phyloP scores from a whole-genome alignment of 1,139 yeast genomes.

The Pichia sp. region DNA sequence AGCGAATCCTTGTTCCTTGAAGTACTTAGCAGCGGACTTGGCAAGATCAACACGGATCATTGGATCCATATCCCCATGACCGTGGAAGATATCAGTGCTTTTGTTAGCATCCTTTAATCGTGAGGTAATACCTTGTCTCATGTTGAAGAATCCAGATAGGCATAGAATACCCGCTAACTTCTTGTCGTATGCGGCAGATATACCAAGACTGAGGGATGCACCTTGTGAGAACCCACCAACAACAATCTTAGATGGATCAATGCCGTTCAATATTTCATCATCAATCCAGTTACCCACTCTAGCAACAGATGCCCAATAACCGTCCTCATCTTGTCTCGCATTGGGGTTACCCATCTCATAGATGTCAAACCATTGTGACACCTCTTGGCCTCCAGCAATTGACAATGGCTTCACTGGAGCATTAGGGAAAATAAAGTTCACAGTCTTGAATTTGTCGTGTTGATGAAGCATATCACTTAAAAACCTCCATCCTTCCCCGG shows the following conservation, averaged over 20 bases:
- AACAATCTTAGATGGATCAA: slow-evolving; percentile 64
- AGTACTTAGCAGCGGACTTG: slow-evolving; percentile 39
- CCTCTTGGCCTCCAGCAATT: slow-evolving; percentile 53
- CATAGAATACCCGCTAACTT: slow-evolving; percentile 80
- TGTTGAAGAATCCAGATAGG: slow-evolving; percentile 73
- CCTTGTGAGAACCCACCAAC: slow-evolving; percentile 97
- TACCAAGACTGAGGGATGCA: slow-evolving; percentile 69
- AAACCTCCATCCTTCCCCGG: slow-evolving; percentile 87
- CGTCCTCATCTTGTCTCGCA: slow-evolving; percentile 52
- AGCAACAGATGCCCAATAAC: slow-evolving; percentile 54
- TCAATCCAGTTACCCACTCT: slow-evolving; percentile 46
- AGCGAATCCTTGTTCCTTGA: slow-evolving; percentile 42
- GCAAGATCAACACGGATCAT: slow-evolving; percentile 50
- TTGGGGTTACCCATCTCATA: slow-evolving; percentile 42
- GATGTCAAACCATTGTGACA: slow-evolving; percentile 92
- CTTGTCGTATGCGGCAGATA: slow-evolving; percentile 38
- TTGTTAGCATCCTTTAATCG: slow-evolving; percentile 35
- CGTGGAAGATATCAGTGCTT: slow-evolving; percentile 75
- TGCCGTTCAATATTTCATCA: slow-evolving; percentile 57
- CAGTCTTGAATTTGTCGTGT: slow-evolving; percentile 41
- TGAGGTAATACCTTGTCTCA: slow-evolving; percentile 33
- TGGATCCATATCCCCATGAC: slow-evolving; percentile 80
- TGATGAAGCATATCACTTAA: slow-evolving; percentile 46
- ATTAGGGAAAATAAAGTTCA: slow-evolving; percentile 79
- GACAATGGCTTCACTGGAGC: slow-evolving; percentile 74